Evolutionary conservation across 2,329 filamentous ascomycete genomes (phyloP).

Genomic region (Monosporascus sp.): DNA sequence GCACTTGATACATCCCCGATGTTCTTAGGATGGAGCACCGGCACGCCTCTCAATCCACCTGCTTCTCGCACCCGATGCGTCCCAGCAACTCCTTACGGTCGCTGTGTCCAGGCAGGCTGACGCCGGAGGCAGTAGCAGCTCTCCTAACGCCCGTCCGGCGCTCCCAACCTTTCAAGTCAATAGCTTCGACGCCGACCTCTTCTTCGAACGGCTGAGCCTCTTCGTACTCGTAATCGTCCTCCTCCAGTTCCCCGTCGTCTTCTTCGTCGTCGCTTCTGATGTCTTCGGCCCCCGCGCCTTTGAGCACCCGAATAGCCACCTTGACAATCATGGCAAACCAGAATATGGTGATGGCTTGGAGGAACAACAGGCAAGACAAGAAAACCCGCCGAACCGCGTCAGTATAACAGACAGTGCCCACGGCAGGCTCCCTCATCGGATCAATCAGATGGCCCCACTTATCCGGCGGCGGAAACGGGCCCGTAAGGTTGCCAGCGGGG

Average conservation of each 20-base stretch:
- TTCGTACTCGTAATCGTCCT: constrained; percentile 48
- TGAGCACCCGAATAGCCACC: constrained; percentile 75
- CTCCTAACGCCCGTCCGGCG: constrained; percentile 51
- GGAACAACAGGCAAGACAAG: constrained; percentile 65
- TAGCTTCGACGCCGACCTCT: constrained; percentile 67
- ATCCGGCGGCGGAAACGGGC: constrained; percentile 47
- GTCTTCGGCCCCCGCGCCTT: constrained; percentile 75
- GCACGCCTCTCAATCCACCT: constrained; percentile 39
- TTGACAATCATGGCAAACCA: constrained; percentile 89
- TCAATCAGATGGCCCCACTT: constrained; percentile 61
- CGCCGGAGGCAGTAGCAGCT: constrained; percentile 46
- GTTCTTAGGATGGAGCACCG: too few species aligned
- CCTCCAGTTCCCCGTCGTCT: constrained; percentile 57
- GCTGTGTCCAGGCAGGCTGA: constrained; percentile 65
- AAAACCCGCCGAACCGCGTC: constrained; percentile 70
- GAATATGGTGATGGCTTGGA: constrained; percentile 74
- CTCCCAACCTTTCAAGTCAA: constrained; percentile 62
- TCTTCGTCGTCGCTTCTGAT: constrained; percentile 80
- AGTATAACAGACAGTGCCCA: constrained; percentile 77
- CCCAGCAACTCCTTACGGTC: constrained; percentile 77
- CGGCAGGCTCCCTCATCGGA: constrained; percentile 60
- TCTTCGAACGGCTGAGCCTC: constrained; percentile 59
- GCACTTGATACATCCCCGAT: too few species aligned
- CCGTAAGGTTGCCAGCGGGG: constrained; percentile 45
- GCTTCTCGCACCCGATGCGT: constrained; percentile 79